Evolutionary conservation across 495 filamentous ascomycete genomes (phyloP), one percentile per base, ranked within the genome.

Genomic region (Zalerion maritima): DNA sequence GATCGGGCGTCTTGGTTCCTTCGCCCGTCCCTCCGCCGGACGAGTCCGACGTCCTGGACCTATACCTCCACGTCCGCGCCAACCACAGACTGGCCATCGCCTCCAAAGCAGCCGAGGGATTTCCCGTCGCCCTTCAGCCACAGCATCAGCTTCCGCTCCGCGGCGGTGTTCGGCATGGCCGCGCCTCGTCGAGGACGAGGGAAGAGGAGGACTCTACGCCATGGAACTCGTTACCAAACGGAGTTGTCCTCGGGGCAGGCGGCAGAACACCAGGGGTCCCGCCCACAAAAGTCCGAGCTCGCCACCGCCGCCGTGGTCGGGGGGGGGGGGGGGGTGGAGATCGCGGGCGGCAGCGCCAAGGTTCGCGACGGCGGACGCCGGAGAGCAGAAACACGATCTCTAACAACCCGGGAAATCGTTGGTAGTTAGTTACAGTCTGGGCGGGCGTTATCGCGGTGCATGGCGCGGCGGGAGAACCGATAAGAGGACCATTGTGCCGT

Each of bases 131-230:
- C 86, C 15, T 76, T 78, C 54, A 60, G 63, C 13, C 81, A 92
- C 58, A 80, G 67, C 47, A 86, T 81, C 60, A 93, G 93, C 58
- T 94, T 89, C 57, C 82, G 83, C 43, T 81, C 75, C 23, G 84
- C 79, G 5, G 54, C 81, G 10, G 60, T 91, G 15, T 81, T 85
- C 45, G 85, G 86, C 4, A 69, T 73, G 44, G 86, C 80, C 8
- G 53, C 42, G n/a, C 1, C 43, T 78, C 6, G 81, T 94, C 13
- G 67, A 62, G 10, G 68, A 74, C 31, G 45, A 51, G 2, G 68
- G n/a, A 61, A 5, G 85, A 93, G 49, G 85, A 87, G 46, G n/a
- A n/a, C 49, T 80, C 4, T 93, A 68, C 58, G 86, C 85, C 1
- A 80, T 94, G 77, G 53, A 78, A 36, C 52, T 81, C 14, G 71